Conservation (phyloP, 2,329 filamentous ascomycete species). For the Nannizzia gypsea region DNA sequence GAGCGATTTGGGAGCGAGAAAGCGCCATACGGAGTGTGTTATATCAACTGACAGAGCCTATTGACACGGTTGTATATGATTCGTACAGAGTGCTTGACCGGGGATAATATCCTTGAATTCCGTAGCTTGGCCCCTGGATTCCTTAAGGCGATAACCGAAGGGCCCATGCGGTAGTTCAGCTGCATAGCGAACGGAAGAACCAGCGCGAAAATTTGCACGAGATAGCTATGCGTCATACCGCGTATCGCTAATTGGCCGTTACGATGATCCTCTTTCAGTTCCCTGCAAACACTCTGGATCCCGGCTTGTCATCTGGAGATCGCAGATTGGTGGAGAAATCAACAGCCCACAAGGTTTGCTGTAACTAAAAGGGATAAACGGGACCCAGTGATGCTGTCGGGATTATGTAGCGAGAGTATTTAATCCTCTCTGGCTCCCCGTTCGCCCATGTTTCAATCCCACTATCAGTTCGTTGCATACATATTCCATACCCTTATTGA, state of each 20-base stretch:
- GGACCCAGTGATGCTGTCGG: not conserved
- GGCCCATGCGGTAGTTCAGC: too few relatives aligned
- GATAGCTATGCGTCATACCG: not conserved
- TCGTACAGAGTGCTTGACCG: too few relatives aligned
- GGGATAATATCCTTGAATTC: too few relatives aligned
- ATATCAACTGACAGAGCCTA: too few relatives aligned
- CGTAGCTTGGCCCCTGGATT: too few relatives aligned
- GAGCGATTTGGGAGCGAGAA: not conserved
- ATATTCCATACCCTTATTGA: not conserved
- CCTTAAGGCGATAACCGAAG: too few relatives aligned
- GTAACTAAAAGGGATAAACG: not conserved
- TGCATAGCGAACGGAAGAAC: too few relatives aligned
- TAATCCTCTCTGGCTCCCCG: not conserved
- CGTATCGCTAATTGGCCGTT: not conserved
- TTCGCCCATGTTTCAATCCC: not conserved
- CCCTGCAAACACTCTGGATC: not conserved
- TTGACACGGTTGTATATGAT: too few relatives aligned
- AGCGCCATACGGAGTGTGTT: too few relatives aligned
- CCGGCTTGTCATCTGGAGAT: not conserved
- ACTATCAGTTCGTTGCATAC: not conserved
- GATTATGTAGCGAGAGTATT: not conserved
- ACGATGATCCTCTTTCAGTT: not conserved
- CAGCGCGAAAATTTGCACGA: not conserved
- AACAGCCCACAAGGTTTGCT: not conserved
- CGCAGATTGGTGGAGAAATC: slow-evolving; percentile 1